Evolutionary conservation across 768 basidiomycete species (phyloP).

Genomic region (Mycena alexandri): DNA sequence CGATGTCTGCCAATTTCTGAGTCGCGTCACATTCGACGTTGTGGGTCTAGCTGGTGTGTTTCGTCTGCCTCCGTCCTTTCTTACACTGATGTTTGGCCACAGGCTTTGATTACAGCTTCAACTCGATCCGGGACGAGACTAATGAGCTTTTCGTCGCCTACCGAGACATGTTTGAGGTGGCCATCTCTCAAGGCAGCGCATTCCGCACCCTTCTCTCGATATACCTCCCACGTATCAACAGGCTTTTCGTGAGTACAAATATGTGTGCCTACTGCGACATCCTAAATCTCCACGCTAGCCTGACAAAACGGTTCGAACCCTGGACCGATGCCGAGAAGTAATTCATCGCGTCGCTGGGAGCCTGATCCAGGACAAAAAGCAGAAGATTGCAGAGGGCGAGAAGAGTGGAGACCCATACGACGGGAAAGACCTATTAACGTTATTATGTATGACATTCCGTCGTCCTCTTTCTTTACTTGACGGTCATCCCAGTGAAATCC

Average conservation of each 20-base stretch:
- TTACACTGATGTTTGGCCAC: slow-evolving; percentile 5
- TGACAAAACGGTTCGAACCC: slow-evolving; percentile 60
- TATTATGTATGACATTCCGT: slow-evolving; percentile 67
- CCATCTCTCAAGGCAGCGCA: slow-evolving; percentile 67
- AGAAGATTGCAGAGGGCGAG: slow-evolving; percentile 73
- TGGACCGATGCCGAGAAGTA: slow-evolving; percentile 68
- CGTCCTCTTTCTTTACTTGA: slow-evolving; percentile 1
- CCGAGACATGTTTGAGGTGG: slow-evolving; percentile 87
- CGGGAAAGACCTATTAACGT: slow-evolving; percentile 83
- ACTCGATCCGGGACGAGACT: slow-evolving; percentile 82
- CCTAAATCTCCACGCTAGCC: slow-evolving; percentile 56
- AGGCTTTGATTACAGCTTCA: slow-evolving; percentile 92
- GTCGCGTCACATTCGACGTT: slow-evolving; percentile 89
- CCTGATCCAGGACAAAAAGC: slow-evolving; percentile 84
- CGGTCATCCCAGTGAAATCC: slow-evolving; percentile 74
- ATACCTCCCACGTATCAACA: slow-evolving; percentile 69
- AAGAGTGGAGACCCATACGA: slow-evolving; percentile 62
- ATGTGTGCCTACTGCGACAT: background rate
- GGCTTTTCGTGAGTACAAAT: slow-evolving; percentile 65
- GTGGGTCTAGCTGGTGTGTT: slow-evolving; percentile 86
- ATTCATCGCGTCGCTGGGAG: slow-evolving; percentile 81
- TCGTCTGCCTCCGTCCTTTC: background rate
- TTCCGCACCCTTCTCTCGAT: slow-evolving; percentile 62
- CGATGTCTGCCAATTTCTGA: slow-evolving; percentile 86
- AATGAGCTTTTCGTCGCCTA: slow-evolving; percentile 85